Evolutionary conservation across 140 eudicot genomes (phyloP).

Genomic region (Erigeron philadelphicus): DNA sequence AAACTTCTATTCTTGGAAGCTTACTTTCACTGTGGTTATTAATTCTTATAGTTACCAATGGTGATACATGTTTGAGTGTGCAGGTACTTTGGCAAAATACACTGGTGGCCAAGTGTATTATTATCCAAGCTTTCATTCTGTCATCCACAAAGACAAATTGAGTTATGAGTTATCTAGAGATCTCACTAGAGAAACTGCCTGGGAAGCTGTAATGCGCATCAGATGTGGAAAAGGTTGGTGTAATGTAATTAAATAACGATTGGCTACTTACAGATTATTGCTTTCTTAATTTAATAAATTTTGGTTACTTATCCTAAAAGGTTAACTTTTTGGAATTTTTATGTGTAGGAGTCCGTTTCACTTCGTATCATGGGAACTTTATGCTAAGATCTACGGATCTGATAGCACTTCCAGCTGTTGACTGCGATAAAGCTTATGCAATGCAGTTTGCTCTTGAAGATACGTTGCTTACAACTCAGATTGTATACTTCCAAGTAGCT

Average conservation of each 20-base stretch:
- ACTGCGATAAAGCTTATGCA: slow-evolving; percentile 98
- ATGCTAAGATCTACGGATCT: slow-evolving; percentile 97
- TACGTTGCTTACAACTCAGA: slow-evolving; percentile 73
- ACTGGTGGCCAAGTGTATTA: slow-evolving; percentile 95
- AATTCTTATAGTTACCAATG: neutral
- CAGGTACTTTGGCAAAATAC: slow-evolving; percentile 93
- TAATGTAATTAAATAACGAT: neutral
- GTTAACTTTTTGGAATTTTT: neutral
- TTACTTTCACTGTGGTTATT: neutral
- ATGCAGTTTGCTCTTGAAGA: slow-evolving; percentile 96
- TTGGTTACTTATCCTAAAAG: neutral
- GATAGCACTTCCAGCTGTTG: slow-evolving; percentile 95
- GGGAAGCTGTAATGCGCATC: slow-evolving; percentile 99
- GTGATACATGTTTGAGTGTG: too few relatives aligned
- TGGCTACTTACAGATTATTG: neutral
- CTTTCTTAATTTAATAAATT: neutral
- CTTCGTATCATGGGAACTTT: slow-evolving; percentile 95
- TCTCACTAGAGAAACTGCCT: slow-evolving; percentile 96
- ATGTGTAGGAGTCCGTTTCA: slow-evolving; percentile 76
- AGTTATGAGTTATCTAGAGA: slow-evolving; percentile 87
- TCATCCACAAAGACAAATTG: slow-evolving; percentile 66
- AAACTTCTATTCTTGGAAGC: slow-evolving; percentile 1
- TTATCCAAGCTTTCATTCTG: slow-evolving; percentile 77
- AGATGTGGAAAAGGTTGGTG: slow-evolving; percentile 94
- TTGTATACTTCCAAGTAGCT: slow-evolving; percentile 90